A percentile compares a stretch with the other conserved stretches of the same genome.
Conservation (phyloP, 139 green algal species). For the Gonium pectorale region DNA sequence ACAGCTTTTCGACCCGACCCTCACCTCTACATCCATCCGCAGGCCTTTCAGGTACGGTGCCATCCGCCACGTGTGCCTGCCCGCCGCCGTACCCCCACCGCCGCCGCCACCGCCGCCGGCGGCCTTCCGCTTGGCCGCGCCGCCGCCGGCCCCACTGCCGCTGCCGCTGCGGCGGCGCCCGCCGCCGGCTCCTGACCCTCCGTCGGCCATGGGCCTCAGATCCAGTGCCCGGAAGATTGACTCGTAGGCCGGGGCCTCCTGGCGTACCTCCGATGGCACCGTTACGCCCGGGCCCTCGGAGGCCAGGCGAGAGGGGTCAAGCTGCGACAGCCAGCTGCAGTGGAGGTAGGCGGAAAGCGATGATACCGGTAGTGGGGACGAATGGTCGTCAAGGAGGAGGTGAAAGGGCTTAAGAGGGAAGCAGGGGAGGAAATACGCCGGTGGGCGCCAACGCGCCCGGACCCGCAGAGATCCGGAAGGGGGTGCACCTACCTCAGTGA, state of each 20-base stretch:
- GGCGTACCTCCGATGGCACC: background rate
- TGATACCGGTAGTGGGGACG: too few species aligned
- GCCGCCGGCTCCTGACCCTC: too few species aligned
- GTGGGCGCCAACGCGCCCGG: too few species aligned
- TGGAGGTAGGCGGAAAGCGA: background rate
- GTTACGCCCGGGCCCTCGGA: background rate
- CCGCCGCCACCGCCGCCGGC: background rate
- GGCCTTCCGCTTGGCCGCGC: background rate
- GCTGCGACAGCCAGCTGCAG: constrained; percentile 9
- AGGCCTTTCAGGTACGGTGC: constrained; percentile 44
- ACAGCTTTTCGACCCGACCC: too few species aligned
- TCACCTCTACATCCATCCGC: constrained; percentile 62
- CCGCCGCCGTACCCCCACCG: background rate
- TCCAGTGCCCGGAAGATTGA: constrained; percentile 5
- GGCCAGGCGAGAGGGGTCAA: background rate
- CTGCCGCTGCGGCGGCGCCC: background rate
- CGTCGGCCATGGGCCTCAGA: background rate
- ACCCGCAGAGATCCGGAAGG: too few species aligned
- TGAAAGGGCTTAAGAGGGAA: too few species aligned
- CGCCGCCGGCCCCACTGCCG: background rate
- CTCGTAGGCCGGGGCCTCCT: background rate
- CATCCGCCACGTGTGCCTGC: constrained; percentile 48
- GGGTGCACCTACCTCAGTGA: background rate
- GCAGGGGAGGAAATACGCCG: too few species aligned
- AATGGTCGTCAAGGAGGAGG: too few species aligned